Evolutionary conservation across 768 basidiomycete genomes (phyloP), one percentile per base, ranked within the genome.

Genomic region (Collybia mongolica): DNA sequence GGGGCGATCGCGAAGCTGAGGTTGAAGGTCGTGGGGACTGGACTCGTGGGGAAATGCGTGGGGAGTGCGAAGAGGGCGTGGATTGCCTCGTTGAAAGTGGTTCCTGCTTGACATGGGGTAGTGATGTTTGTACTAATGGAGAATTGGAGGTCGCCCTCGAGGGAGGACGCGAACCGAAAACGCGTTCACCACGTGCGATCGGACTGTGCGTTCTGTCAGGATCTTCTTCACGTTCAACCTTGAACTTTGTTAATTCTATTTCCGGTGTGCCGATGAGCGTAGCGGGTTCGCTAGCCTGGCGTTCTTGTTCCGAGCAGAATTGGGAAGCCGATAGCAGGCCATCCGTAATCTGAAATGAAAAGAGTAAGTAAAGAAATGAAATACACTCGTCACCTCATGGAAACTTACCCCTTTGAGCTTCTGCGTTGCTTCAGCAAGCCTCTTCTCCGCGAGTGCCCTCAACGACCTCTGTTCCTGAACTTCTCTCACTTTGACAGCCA

Each of bases 381-480:
- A 20, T 23, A 17, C 2, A 18, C 15, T 32, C 32, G 5, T 32
- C 11, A 32, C 32, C 7, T 32, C 14, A 17, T 2, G 12, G 23
- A 15, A 14, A 41, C 43, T 40, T 48, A 59, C 55, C 41, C 49
- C 48, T 24, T 48, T 48, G 17, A 59, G 19, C 12, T 56, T 41
- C 32, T 54, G 37, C 23, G 54, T 32, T 6, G 56, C 47, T 14
- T 60, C 54, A 8, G 35, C 47, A 19, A 57, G 35, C 24, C 48
- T 59, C 14, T 46, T 48, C 39, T 63, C 61, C 2, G 54, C 52
- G 17, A 47, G 51, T 3, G 49, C 41, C 9, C 57, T 50, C 32
- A 59, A 35, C 3, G 39, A 23, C 36, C 49, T 61, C 24, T 61
- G 53, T 37, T 59, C 51, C 32, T 58, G 53, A 2, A 60, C 28